phyloP scores from a whole-genome alignment of 2,329 filamentous ascomycete genomes.

The Leptographium procerum region DNA sequence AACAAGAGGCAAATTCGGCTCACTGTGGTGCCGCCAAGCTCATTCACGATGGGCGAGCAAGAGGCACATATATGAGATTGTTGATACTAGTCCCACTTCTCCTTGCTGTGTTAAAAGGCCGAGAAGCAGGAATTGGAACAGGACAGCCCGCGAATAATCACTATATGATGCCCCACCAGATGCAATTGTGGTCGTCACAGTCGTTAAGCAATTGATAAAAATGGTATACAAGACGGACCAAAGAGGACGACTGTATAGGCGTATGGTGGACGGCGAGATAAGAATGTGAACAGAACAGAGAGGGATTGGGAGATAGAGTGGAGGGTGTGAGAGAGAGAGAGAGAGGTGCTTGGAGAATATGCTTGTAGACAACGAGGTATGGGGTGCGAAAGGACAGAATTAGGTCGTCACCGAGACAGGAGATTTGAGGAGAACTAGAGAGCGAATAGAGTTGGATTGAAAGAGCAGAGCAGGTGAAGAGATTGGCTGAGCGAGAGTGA shows the following conservation, averaged over 20 bases:
- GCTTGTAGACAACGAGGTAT: background rate
- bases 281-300: background rate
- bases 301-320: background rate
- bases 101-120: background rate
- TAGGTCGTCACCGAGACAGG: background rate
- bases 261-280: background rate
- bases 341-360: background rate
- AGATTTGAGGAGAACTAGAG: background rate
- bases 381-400: background rate
- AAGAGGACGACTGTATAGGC: background rate
- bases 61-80: background rate
- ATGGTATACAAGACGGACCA: background rate
- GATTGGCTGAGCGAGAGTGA: background rate
- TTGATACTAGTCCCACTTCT: background rate
- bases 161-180: background rate
- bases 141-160: background rate
- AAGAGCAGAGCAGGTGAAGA: background rate
- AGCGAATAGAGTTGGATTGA: background rate
- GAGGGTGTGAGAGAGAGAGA: background rate
- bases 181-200: background rate
- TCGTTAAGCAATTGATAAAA: background rate
- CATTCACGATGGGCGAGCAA: background rate
- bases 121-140: background rate
- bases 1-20: background rate
- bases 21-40: background rate